Base-by-base conservation (phyloP, 768 basidiomycete species). In the Leccinum uliginosum region DNA sequence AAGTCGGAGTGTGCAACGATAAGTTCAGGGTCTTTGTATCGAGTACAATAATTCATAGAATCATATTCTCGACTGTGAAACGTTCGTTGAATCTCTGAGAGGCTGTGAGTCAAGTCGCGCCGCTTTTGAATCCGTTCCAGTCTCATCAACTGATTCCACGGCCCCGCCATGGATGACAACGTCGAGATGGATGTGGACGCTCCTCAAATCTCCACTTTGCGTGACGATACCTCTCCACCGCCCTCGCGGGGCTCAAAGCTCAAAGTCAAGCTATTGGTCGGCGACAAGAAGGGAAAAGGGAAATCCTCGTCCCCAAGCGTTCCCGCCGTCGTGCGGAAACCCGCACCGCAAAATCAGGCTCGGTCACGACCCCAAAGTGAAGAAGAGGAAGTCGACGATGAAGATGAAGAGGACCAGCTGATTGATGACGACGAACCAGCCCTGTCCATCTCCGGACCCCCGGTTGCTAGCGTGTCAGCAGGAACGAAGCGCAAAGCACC, bases 131-230 rank as follows among this genome's bases (percentile, higher is more conserved):
- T 21, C 47, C 24, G 19, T 27, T 38, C 26, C 35, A n/a, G 19
- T 26, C 59, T 49, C 38, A 45, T 24, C 9, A 26, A 26, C 24
- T 46, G 15, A 19, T 24, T 12, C 15, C n/a, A 15, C 21, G 9
- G 46, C 44, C 17, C n/a, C 19, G n/a, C 10, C 49, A 75, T 76
- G 73, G 71, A 76, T 57, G 73, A 76, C 49, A 77, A 80, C 54
- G 64, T 76, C n/a, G 76, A 78, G 44, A 89, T 91, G 87, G 90
- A 91, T 43, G 87, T 91, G 87, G 90, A 91, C 38, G 87, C 89
- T 32, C 90, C 90, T 35, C 84, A 84, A 62, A 91, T 92, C 54
- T 91, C 89, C 24, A 91, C 85, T 27, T 80, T 91, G 32, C 78
- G 76, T 32, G 87, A 90, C 49, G 89, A 91, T 58, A 79, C 80